Evolutionary conservation across 1,284 basidiomycete genomes (phyloP).

Genomic region (Mrakiaceae sp.): DNA sequence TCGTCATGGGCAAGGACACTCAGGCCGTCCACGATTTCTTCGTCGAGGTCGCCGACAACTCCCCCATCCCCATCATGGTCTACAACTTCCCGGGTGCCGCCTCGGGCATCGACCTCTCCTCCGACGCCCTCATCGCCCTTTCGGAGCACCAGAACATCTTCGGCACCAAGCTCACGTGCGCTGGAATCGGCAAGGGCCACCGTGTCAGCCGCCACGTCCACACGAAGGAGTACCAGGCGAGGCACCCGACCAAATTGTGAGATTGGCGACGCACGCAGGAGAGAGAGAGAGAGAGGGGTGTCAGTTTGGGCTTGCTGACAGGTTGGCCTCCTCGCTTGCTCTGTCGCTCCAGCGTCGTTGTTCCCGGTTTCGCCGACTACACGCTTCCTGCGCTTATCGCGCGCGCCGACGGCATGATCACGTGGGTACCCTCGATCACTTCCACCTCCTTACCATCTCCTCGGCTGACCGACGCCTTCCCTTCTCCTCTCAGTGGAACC

Average conservation of each 20-base stretch:
- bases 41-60: constrained; percentile 60
- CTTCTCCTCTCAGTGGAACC: neutral
- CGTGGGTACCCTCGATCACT: constrained; percentile 23
- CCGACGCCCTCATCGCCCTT: constrained; percentile 61
- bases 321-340: constrained; percentile 39
- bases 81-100: constrained; percentile 78
- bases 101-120: constrained; percentile 74
- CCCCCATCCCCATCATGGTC: constrained; percentile 66
- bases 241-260: constrained; percentile 13
- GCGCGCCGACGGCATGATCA: constrained; percentile 57
- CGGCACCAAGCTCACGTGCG: constrained; percentile 64
- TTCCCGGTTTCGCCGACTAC: constrained; percentile 51
- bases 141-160: constrained; percentile 77
- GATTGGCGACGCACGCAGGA: neutral
- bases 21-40: constrained; percentile 38
- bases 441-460: neutral
- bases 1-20: constrained; percentile 37
- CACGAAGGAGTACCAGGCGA: constrained; percentile 14
- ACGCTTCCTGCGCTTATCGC: constrained; percentile 57
- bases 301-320: neutral
- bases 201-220: constrained; percentile 5
- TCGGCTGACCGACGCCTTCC: neutral
- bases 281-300: too few relatives aligned
- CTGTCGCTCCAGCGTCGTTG: neutral
- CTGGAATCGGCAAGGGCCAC: constrained; percentile 16